Percentiles rank a stretch among this genome's conserved stretches.
phyloP scores from a whole-genome alignment of 2,329 filamentous ascomycete genomes.

The Pyrenophora teres region DNA sequence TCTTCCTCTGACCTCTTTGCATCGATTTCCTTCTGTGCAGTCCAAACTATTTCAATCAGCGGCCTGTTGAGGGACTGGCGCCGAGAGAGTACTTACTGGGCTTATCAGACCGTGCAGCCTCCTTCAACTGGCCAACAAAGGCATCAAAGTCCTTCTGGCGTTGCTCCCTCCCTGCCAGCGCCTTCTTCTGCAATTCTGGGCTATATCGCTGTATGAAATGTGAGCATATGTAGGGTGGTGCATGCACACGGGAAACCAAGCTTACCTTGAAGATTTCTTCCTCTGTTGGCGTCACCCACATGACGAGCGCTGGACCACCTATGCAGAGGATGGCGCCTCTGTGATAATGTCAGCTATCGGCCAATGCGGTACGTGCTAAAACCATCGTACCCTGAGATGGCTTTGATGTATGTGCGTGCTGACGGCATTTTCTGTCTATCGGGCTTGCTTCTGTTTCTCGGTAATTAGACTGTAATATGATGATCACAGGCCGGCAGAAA shows the following conservation, averaged over 20 bases:
- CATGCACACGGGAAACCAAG: conserved; percentile 20
- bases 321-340: conserved; percentile 75
- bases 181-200: conserved; percentile 88
- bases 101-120: conserved; percentile 88
- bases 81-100: conserved; percentile 66
- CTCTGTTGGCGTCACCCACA: conserved; percentile 80
- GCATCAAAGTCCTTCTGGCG: conserved; percentile 85
- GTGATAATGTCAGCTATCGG: conserved; percentile 25
- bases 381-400: conserved; percentile 39
- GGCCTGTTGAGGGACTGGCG: neutral
- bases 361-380: neutral
- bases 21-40: conserved; percentile 42
- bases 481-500: neutral
- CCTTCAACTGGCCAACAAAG: conserved; percentile 82
- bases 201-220: conserved; percentile 70
- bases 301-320: conserved; percentile 83
- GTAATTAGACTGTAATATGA: neutral
- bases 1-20: conserved; percentile 33
- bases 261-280: conserved; percentile 80
- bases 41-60: conserved; percentile 41
- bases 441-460: neutral
- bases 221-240: conserved; percentile 5
- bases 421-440: conserved; percentile 30
- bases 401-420: conserved; percentile 39
- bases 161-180: conserved; percentile 76